Conservation (phyloP, 768 basidiomycete genomes). For the Suillus clintonianus region DNA sequence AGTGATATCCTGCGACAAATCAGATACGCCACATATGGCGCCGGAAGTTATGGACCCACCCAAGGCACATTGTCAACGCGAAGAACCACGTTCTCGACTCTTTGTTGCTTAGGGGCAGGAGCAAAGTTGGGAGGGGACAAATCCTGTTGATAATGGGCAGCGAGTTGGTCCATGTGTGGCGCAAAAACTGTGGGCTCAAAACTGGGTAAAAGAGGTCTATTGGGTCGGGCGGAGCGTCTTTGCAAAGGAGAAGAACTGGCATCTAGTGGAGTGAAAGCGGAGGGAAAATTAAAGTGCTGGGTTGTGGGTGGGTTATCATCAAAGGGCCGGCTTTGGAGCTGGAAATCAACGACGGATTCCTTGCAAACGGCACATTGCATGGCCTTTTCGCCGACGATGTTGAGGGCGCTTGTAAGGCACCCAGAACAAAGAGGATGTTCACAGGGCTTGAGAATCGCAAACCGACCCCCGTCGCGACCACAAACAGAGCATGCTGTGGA, state of each 20-base stretch:
- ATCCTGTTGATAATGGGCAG: constrained; percentile 21
- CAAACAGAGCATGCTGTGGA: constrained; percentile 62
- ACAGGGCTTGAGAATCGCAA: constrained; percentile 77
- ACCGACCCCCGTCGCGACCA: constrained; percentile 43
- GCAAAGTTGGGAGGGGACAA: constrained; percentile 12
- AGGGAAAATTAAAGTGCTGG: constrained; percentile 12
- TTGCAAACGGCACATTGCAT: constrained; percentile 86
- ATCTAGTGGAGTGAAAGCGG: constrained; percentile 14
- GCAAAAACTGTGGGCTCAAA: constrained; percentile 27
- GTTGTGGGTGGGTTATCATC: constrained; percentile 25
- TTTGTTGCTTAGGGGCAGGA: constrained; percentile 11
- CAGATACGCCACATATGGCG: constrained; percentile 10
- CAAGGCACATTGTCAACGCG: constrained; percentile 89
- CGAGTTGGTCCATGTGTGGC: constrained; percentile 35
- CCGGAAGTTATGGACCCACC: constrained; percentile 46
- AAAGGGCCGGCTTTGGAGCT: constrained; percentile 37
- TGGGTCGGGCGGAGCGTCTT: constrained; percentile 23
- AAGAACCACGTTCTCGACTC: constrained; percentile 57
- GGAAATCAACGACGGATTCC: constrained; percentile 67
- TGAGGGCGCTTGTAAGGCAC: constrained; percentile 83
- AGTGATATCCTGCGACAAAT: constrained; percentile 68
- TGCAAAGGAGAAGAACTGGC: constrained; percentile 21
- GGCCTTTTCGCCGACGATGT: constrained; percentile 88
- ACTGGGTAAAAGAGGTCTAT: constrained; percentile 30
- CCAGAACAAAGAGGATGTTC: constrained; percentile 74